Evolutionary conservation across 768 basidiomycete genomes (phyloP), one percentile per base, ranked within the genome.

Genomic region (Cubamyces lactineus): DNA sequence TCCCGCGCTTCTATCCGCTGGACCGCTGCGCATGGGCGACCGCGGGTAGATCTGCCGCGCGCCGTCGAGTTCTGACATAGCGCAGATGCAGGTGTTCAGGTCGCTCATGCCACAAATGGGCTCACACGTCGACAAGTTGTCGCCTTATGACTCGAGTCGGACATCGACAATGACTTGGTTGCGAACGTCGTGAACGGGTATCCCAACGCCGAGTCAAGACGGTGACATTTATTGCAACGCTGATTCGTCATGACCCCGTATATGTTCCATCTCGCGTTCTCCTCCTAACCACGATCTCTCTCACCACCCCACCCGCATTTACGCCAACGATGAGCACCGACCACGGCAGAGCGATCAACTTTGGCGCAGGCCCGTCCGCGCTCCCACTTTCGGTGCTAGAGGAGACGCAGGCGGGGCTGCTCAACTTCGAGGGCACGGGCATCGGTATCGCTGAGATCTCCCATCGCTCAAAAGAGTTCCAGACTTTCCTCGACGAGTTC

Each of bases 381-480:
- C 81, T 99, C 43, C 97, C 97, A 16, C 82, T 86, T n/a, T 78
- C 86, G 3, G 93, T 98, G 30, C 85, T 99, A 55, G 76, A 87
- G 68, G 86, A 95, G 72, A 94, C 96, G 2, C 83, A 90, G 15
- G 77, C 83, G 63, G 94, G 91, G 16, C 81, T 98, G n/a, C 79
- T 99, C 69, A 91, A 98, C 80, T 98, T 94, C 75, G 80, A 88
- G 58, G 82, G 82, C 49, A 96, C 92, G 2, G 97, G 97, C 26
- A 96, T 98, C 63, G 97, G 97, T 46, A 86, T 99, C 72, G 91
- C 94, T 45, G 97, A 99, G 75, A 85, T 98, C 72, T 96, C 94
- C 1, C 97, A 99, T 75, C 91, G 97, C 66, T 94, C 94, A 42
- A 86, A 91, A 69, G 90, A 95, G 65, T 98, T 98, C 74, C 81